phyloP scores from a whole-genome alignment of 345 rosid species.

The Rubroshorea leprosula region DNA sequence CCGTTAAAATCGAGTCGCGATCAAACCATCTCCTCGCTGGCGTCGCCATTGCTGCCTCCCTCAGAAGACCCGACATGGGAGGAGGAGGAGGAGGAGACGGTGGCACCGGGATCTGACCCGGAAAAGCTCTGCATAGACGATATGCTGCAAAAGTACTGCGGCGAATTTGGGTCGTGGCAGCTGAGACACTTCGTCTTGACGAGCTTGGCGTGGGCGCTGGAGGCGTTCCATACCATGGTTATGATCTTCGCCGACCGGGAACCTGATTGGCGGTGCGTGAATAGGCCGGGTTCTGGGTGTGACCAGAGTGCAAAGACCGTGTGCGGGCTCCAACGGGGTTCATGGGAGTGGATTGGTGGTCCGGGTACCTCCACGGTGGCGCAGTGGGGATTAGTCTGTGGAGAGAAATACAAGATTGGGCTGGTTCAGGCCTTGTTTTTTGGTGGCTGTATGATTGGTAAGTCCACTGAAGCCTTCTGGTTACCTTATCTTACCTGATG shows the following conservation, averaged over 20 bases:
- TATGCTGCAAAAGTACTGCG: slow-evolving; percentile 71
- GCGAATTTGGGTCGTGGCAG: slow-evolving; percentile 92
- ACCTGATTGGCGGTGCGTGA: slow-evolving; percentile 48
- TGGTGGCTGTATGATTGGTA: slow-evolving; percentile 91
- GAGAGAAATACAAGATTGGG: slow-evolving; percentile 72
- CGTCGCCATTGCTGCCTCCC: slow-evolving; percentile 23
- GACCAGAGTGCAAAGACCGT: slow-evolving; percentile 24
- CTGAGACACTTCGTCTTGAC: slow-evolving; percentile 72
- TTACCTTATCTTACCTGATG: too few relatives aligned
- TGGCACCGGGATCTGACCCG: slow-evolving; percentile 19
- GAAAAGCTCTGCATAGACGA: slow-evolving; percentile 64
- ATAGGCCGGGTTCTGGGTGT: slow-evolving; percentile 27
- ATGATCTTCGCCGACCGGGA: slow-evolving; percentile 89
- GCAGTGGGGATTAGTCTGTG: slow-evolving; percentile 82
- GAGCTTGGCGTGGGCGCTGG: slow-evolving; percentile 85
- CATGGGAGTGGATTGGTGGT: slow-evolving; percentile 72
- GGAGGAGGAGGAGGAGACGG: too few relatives aligned
- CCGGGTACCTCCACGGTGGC: slow-evolving; percentile 70
- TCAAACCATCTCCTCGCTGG: slow-evolving; percentile 16
- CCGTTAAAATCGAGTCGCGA: slow-evolving; percentile 15
- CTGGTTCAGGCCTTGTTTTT: slow-evolving; percentile 84
- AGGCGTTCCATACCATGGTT: slow-evolving; percentile 92
- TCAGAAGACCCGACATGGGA: slow-evolving; percentile 5
- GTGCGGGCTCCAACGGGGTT: slow-evolving; percentile 52
- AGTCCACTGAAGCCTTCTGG: too few relatives aligned